Evolutionary conservation across 345 rosid species (phyloP).

Genomic region (Hirschfeldia incana): DNA sequence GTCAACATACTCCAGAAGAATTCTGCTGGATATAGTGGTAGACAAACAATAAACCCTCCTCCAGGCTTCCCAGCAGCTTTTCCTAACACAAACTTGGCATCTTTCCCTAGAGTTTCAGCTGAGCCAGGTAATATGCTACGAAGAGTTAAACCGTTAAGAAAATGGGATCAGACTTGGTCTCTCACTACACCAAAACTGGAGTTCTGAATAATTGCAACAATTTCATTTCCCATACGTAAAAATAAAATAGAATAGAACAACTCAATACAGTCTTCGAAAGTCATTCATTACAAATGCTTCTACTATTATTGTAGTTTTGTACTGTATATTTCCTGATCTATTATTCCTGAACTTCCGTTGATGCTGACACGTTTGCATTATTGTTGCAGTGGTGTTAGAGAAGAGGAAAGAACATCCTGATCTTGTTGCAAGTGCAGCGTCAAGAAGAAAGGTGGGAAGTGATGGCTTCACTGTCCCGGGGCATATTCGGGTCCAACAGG

Average conservation of each 20-base stretch:
- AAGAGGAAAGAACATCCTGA: constrained; percentile 62
- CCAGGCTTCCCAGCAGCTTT: constrained; percentile 31
- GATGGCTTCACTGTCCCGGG: constrained; percentile 27
- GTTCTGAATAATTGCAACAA: background rate
- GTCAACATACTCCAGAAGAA: constrained; percentile 32
- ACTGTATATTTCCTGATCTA: background rate
- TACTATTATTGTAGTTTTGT: constrained; percentile 8
- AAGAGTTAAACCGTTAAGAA: constrained; percentile 3
- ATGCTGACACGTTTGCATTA: constrained; percentile 25
- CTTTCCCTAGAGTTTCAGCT: constrained; percentile 29
- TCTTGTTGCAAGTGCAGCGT: constrained; percentile 35
- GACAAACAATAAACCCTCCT: constrained; percentile 39
- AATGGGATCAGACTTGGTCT: constrained; percentile 1
- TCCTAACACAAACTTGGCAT: constrained; percentile 7
- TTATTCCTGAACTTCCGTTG: background rate
- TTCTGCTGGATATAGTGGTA: constrained; percentile 25
- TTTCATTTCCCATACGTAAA: background rate
- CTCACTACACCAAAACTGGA: background rate
- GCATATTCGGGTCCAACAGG: constrained; percentile 45
- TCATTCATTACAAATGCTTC: constrained; percentile 15
- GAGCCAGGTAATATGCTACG: constrained; percentile 42
- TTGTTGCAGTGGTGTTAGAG: constrained; percentile 43
- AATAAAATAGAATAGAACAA: background rate
- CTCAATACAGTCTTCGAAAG: background rate
- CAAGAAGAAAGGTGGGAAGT: constrained; percentile 40